Conservation (phyloP, 208 protist species). For the Leishmania guyanensis region DNA sequence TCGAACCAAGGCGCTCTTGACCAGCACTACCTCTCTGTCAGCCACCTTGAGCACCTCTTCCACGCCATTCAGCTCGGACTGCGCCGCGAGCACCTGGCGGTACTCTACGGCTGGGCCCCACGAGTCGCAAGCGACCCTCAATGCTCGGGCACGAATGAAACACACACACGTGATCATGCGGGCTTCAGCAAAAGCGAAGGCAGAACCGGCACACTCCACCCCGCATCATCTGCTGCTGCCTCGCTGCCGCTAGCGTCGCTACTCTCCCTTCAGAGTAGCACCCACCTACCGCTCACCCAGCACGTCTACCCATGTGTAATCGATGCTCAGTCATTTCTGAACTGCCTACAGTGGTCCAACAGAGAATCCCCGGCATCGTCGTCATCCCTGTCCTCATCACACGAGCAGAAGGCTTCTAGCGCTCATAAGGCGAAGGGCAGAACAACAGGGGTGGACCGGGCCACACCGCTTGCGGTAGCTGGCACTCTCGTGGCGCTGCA, state of each 20-base stretch:
- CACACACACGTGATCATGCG: neutral
- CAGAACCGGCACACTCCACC: neutral
- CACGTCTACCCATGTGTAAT: slow-evolving; percentile 41
- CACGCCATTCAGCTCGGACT: slow-evolving; percentile 44
- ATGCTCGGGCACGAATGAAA: neutral
- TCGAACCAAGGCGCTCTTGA: slow-evolving; percentile 8
- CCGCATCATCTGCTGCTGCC: neutral
- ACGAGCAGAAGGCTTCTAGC: neutral
- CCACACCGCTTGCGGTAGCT: slow-evolving; percentile 61
- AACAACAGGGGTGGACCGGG: slow-evolving; percentile 10
- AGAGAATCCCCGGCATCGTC: neutral
- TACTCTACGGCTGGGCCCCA: slow-evolving; percentile 17
- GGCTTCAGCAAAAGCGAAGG: neutral
- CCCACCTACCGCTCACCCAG: slow-evolving; percentile 19
- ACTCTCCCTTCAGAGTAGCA: slow-evolving; percentile 10
- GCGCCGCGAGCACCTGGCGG: slow-evolving; percentile 7
- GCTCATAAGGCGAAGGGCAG: slow-evolving; percentile 3
- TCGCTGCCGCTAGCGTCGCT: slow-evolving; percentile 21
- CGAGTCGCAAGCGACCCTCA: neutral
- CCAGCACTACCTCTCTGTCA: slow-evolving; percentile 44
- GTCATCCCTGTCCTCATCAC: neutral
- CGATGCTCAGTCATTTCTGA: slow-evolving; percentile 61
- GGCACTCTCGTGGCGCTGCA: slow-evolving; percentile 43
- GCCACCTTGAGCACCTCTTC: slow-evolving; percentile 56
- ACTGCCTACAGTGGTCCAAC: slow-evolving; percentile 60